phyloP scores from a whole-genome alignment of 2,329 filamentous ascomycete genomes.

The Sarocladium brachiariae region DNA sequence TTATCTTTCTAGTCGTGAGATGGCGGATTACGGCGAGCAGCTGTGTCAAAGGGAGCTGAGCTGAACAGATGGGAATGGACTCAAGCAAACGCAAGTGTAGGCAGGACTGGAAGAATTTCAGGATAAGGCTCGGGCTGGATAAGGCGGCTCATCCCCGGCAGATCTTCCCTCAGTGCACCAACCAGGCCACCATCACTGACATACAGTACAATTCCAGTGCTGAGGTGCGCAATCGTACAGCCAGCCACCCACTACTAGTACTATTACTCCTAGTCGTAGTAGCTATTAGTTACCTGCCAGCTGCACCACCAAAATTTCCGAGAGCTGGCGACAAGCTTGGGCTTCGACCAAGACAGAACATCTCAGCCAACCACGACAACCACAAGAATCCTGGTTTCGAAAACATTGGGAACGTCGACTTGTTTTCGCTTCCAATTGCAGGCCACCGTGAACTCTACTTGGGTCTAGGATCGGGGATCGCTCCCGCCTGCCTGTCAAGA shows the following conservation, averaged over 20 bases:
- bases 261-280: too few species aligned
- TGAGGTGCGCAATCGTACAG: too few species aligned
- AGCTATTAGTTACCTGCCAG: too few species aligned
- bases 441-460: neutral
- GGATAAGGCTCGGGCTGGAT: constrained; percentile 7
- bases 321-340: constrained; percentile 14
- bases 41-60: neutral
- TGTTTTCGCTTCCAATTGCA: neutral
- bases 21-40: neutral
- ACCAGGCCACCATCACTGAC: too few species aligned
- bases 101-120: constrained; percentile 7
- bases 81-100: neutral
- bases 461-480: neutral
- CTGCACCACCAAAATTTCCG: constrained; percentile 17
- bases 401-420: too few species aligned
- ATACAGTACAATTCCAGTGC: too few species aligned
- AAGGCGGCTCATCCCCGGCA: constrained; percentile 25
- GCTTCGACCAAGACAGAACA: too few species aligned
- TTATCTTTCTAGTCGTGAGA: neutral
- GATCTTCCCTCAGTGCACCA: constrained; percentile 9
- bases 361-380: too few species aligned
- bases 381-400: too few species aligned
- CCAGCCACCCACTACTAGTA: too few species aligned
- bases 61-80: neutral
- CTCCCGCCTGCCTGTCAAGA: constrained; percentile 30